Evolutionary conservation across 2,329 filamentous ascomycete species (phyloP).

Genomic region (Chlorencoelia australis): DNA sequence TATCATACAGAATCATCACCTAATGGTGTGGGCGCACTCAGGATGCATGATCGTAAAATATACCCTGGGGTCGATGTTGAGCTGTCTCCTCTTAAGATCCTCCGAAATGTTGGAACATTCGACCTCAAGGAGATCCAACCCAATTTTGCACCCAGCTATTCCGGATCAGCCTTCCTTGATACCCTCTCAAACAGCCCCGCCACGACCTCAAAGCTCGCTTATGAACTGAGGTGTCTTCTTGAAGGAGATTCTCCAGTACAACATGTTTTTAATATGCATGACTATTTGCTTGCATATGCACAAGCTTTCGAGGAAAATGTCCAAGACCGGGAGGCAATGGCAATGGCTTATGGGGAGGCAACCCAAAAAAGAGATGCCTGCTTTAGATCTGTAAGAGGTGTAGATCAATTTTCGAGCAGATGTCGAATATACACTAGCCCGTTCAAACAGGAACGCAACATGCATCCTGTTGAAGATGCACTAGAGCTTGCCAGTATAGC

Average conservation of each 20-base stretch:
- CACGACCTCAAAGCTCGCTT: too few relatives aligned
- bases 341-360: slow-evolving; percentile 2
- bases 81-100: too few relatives aligned
- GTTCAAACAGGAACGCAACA: background rate
- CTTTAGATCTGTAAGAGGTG: background rate
- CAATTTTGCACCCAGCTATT: background rate
- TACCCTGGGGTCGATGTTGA: too few relatives aligned
- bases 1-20: too few relatives aligned
- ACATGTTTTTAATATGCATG: slow-evolving; percentile 2
- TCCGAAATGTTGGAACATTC: too few relatives aligned
- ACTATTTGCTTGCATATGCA: slow-evolving; percentile 2
- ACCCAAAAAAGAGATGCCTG: too few relatives aligned
- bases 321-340: slow-evolving; percentile 6
- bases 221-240: background rate
- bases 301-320: slow-evolving; percentile 5
- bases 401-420: background rate
- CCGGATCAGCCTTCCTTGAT: background rate
- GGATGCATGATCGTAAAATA: too few relatives aligned
- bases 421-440: background rate
- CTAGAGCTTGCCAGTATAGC: background rate
- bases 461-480: slow-evolving; percentile 5
- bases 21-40: too few relatives aligned
- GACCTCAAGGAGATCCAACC: background rate
- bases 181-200: too few relatives aligned
- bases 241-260: background rate